Evolutionary conservation across 495 filamentous ascomycete genomes (phyloP).

Genomic region (Niebla homalea): DNA sequence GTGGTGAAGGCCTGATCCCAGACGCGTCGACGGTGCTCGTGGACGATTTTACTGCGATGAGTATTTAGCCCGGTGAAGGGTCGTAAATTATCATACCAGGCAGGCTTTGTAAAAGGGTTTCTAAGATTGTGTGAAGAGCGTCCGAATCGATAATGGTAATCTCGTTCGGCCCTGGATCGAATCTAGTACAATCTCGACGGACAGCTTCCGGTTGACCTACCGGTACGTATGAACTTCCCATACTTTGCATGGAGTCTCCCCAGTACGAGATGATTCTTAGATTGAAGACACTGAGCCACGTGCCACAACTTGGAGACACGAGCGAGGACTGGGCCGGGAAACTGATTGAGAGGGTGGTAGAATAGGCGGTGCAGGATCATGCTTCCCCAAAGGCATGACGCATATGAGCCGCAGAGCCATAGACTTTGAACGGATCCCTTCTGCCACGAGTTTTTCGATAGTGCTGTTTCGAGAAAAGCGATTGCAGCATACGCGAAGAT

Average conservation of each 20-base stretch:
- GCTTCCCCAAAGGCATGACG: constrained; percentile 23
- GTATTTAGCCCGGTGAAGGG: constrained; percentile 18
- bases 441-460: background rate
- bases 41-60: constrained; percentile 20
- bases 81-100: constrained; percentile 20
- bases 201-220: background rate
- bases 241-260: constrained; percentile 19
- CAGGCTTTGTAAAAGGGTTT: constrained; percentile 20
- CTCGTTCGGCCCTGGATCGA: constrained; percentile 17
- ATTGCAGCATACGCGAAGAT: background rate
- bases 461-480: background rate
- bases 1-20: constrained; percentile 23
- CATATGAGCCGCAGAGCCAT: background rate
- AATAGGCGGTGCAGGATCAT: constrained; percentile 31
- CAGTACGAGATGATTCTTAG: constrained; percentile 25
- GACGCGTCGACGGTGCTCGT: constrained; percentile 24
- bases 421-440: background rate
- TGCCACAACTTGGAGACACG: constrained; percentile 31
- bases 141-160: constrained; percentile 25
- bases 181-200: background rate
- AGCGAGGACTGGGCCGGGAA: constrained; percentile 31
- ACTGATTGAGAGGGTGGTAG: constrained; percentile 30
- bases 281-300: constrained; percentile 20
- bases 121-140: constrained; percentile 13
- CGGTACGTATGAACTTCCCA: constrained; percentile 14